Conservation (phyloP, 1,284 basidiomycete species). For the Porphyrellus sp. region DNA sequence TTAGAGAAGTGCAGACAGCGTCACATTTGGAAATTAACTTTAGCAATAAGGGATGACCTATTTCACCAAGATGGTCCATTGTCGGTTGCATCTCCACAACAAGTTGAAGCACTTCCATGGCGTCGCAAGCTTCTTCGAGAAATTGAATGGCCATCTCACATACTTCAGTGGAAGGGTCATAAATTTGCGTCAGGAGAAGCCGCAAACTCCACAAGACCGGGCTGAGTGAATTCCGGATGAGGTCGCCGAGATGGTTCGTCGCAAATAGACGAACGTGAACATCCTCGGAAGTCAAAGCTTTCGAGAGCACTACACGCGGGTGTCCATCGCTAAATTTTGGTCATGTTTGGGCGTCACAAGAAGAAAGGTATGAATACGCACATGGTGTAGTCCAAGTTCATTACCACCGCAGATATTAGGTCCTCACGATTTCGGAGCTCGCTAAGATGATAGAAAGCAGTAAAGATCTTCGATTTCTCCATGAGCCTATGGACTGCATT, state of each 20-base stretch:
- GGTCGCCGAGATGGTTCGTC: constrained; percentile 82
- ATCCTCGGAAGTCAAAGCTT: constrained; percentile 90
- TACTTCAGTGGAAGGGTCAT: constrained; percentile 88
- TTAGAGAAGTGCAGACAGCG: constrained; percentile 7
- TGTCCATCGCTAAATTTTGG: constrained; percentile 74
- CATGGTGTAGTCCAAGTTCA: constrained; percentile 89
- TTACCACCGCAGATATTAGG: constrained; percentile 86
- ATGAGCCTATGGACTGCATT: constrained; percentile 57
- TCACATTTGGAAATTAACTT: constrained; percentile 52
- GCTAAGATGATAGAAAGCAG: constrained; percentile 90
- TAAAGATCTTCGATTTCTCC: constrained; percentile 91
- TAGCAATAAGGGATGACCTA: constrained; percentile 84
- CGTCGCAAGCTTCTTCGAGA: constrained; percentile 87
- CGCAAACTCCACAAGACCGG: constrained; percentile 84
- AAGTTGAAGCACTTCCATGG: constrained; percentile 78
- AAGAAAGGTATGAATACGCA: constrained; percentile 39
- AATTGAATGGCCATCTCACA: constrained; percentile 87
- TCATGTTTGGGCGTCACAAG: not conserved
- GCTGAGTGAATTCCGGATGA: constrained; percentile 62
- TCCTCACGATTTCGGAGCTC: constrained; percentile 91
- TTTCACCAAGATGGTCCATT: constrained; percentile 91
- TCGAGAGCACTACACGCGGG: constrained; percentile 86
- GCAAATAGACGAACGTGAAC: constrained; percentile 87
- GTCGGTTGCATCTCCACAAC: constrained; percentile 95
- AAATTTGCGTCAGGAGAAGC: constrained; percentile 90